These are phyloP conservation scores for Naganishia randhawae DNA, from an alignment of 768 basidiomycete genomes.

Conservation along the genomic window DNA sequence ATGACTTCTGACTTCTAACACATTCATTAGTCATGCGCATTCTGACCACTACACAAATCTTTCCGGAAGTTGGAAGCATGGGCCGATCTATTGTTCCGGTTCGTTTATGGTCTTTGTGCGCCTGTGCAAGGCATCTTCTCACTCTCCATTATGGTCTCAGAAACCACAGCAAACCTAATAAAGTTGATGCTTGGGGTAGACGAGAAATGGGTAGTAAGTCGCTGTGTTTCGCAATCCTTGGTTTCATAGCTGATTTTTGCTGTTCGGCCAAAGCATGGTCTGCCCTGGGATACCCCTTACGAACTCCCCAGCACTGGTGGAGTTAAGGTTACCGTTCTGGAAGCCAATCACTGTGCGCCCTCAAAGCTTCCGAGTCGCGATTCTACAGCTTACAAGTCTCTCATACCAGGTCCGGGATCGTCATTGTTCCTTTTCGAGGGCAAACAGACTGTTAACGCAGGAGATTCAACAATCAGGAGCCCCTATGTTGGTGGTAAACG, in stretches of 20 bases:
- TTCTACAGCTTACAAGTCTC: not conserved
- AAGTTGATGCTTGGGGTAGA: constrained; percentile 86
- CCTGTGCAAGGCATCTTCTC: not conserved
- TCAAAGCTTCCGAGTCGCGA: not conserved
- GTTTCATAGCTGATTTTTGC: not conserved
- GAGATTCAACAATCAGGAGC: constrained; percentile 71
- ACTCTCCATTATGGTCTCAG: constrained; percentile 35
- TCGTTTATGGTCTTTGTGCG: constrained; percentile 3
- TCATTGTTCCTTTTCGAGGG: constrained; percentile 93
- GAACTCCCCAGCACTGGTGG: constrained; percentile 76
- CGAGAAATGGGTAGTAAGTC: constrained; percentile 69
- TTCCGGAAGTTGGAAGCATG: constrained; percentile 77
- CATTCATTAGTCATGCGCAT: constrained; percentile 73
- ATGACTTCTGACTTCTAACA: not conserved
- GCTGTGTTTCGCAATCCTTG: too few relatives aligned
- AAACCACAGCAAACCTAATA: constrained; percentile 86
- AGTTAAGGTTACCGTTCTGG: constrained; percentile 86
- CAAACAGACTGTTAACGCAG: constrained; percentile 78
- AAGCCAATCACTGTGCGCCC: constrained; percentile 86
- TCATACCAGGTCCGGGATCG: constrained; percentile 67
- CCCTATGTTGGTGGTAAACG: constrained; percentile 65
- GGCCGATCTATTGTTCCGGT: constrained; percentile 92
- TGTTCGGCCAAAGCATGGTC: constrained; percentile 55
- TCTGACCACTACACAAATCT: constrained; percentile 95
- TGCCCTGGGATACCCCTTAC: constrained; percentile 74